Evolutionary conservation across 2,329 filamentous ascomycete species (phyloP).

Genomic region (Aspergillus jensenii): DNA sequence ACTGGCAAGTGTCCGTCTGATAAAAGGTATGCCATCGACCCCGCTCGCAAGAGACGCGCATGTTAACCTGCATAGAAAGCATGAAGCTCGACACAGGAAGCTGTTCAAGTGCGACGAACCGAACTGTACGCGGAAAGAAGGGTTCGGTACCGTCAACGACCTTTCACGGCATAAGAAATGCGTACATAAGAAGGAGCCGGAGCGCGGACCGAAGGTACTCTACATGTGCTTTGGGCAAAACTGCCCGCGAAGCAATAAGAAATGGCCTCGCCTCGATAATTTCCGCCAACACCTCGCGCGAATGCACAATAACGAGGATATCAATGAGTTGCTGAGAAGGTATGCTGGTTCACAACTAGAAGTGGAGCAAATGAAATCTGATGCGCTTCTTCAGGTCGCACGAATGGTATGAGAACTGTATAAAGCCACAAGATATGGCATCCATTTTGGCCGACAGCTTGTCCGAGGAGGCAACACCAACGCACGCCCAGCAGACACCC

Average conservation of each 20-base stretch:
- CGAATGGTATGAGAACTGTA: slow-evolving; percentile 35
- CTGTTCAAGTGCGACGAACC: slow-evolving; percentile 61
- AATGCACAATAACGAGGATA: slow-evolving; percentile 58
- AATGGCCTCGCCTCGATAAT: slow-evolving; percentile 82
- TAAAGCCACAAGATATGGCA: slow-evolving; percentile 21
- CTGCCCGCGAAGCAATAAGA: slow-evolving; percentile 64
- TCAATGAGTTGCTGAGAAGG: slow-evolving; percentile 48
- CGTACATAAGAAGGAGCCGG: slow-evolving; percentile 59
- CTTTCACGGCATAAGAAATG: slow-evolving; percentile 75
- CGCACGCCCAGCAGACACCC: slow-evolving; percentile 14
- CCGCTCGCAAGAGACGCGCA: background rate
- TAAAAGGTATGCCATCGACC: slow-evolving; percentile 31
- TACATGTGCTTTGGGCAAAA: slow-evolving; percentile 60
- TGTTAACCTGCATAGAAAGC: slow-evolving; percentile 60
- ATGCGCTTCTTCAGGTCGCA: slow-evolving; percentile 25
- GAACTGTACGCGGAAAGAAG: slow-evolving; percentile 60
- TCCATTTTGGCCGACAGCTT: slow-evolving; percentile 17
- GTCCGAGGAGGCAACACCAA: slow-evolving; percentile 15
- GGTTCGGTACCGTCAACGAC: slow-evolving; percentile 80
- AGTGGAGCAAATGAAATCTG: background rate
- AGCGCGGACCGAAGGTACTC: slow-evolving; percentile 49
- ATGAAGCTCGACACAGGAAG: slow-evolving; percentile 68
- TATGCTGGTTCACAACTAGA: slow-evolving; percentile 30
- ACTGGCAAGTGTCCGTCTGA: slow-evolving; percentile 42
- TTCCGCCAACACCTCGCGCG: slow-evolving; percentile 76